Conservation (phyloP, 2,329 filamentous ascomycete genomes). For the Fusarium vanettenii region DNA sequence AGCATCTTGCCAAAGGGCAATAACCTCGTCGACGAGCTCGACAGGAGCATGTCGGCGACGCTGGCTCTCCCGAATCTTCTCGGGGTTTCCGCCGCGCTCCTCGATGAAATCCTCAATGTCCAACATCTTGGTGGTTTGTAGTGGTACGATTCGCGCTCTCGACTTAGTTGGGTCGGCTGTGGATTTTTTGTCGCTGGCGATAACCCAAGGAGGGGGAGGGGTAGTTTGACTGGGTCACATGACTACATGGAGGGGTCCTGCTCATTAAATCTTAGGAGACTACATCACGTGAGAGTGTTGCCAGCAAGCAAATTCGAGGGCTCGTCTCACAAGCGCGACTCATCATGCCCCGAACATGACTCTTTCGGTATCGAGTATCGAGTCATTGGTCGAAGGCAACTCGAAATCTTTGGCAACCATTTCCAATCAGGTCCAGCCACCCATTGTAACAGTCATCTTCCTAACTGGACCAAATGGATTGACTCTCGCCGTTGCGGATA, state of each 20-base stretch:
- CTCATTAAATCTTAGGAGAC: background rate
- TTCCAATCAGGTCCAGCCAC: background rate
- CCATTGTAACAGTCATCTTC: background rate
- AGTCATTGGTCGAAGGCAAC: slow-evolving; percentile 5
- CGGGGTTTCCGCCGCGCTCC: slow-evolving; percentile 91
- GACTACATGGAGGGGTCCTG: slow-evolving; percentile 32
- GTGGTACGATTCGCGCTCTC: slow-evolving; percentile 31
- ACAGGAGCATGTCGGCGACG: slow-evolving; percentile 82
- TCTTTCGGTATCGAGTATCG: background rate
- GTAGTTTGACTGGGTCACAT: slow-evolving; percentile 38
- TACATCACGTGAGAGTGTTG: background rate
- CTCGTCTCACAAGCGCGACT: background rate
- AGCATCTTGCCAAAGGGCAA: slow-evolving; percentile 87
- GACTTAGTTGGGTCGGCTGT: slow-evolving; percentile 24
- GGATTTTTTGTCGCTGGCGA: slow-evolving; percentile 41
- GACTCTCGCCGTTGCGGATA: slow-evolving; percentile 6
- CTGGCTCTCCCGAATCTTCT: slow-evolving; percentile 93
- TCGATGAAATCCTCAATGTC: slow-evolving; percentile 83
- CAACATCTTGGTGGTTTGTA: slow-evolving; percentile 65
- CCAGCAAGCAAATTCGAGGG: background rate
- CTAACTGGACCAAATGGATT: background rate
- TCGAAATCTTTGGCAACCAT: background rate
- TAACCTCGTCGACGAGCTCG: slow-evolving; percentile 90
- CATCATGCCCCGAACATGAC: background rate
- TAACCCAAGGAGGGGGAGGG: slow-evolving; percentile 43